Base-by-base conservation (phyloP, 2,329 filamentous ascomycete genomes). In the Massarina eburnea region DNA sequence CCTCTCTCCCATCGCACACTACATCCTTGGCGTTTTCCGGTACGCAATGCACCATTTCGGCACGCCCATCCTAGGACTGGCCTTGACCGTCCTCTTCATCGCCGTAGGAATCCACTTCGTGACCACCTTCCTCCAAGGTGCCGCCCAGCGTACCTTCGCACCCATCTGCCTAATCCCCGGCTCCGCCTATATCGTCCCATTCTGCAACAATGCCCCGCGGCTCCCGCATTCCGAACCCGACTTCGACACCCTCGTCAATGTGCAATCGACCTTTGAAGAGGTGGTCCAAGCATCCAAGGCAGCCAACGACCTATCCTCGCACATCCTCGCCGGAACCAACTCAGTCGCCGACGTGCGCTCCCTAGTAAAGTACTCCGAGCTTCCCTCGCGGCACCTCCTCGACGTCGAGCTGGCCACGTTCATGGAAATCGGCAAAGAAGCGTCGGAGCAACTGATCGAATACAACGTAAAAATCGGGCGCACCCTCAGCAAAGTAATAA, bases 401-500 rank as follows among this genome's bases (percentile, higher is more conserved):
- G 81, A 88, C 4, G 77, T 84, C 18, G 88, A 92, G 64, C 87
- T 95, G 45, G 81, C 87, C 51, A 81, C 81, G 39, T 95, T 91
- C 68, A 82, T 94, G 54, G 82, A 86, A 8, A 83, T 81, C 0
- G 84, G 86, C 2, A 76, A 82, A 3, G 76, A 79, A 37, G 83
- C 85, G 1, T 82, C 85, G 3, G 76, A 78, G 35, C 83, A 88
- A 45, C 76, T 94, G 4, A 84, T 86, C 49, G 80, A 78, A 46
- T 94, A 91, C 77, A 91, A 91, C 70, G 83, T 81, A 0, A 84
- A 86, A 55, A 85, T 91, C 53, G 86, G 86, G 4, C 79, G 82
- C 9, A 84, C 85, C 1, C 83, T 91, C 27, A 88, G 92, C 60
- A 81, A 81, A 27, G 83, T 91, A 39, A 84, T 91, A 48, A 80